Base-by-base conservation (phyloP, 2,329 filamentous ascomycete species). In the Fusarium odoratissimum region DNA sequence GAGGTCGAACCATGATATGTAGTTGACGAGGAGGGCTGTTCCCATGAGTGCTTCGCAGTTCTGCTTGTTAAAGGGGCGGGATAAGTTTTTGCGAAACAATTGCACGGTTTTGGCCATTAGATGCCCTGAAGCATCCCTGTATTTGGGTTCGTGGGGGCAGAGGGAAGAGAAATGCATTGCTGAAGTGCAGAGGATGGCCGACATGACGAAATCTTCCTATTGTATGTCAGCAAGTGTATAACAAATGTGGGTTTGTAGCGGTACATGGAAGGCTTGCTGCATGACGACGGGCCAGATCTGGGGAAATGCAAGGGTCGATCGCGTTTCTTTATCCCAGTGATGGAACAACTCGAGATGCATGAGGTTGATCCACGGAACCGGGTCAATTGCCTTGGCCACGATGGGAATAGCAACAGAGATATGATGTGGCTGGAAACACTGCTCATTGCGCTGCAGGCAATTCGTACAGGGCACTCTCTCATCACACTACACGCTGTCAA, bases 181-280 rank as follows among this genome's bases (percentile, higher is more conserved):
- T 1, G 54, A 31, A 7, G 38, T 28, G 16, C 40, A 48, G 13
- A 57, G 41, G 1, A 57, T 35, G 38, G 54, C 54, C 23, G 40
- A 57, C 54, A 48, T 57, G 54, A 48, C 40, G 7, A 57, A 57
- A 8, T 57, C 54, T 35, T 57, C 54, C 54, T 55, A 10, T 0
- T 17, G 6, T 1, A 42, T 1, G 1, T 54, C 4, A 54, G 35
- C 11, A n/a, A 2, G 8, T 14, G 1, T 4, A 25, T 14, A 7
- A 28, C 17, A 19, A 28, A 13, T 2, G 17, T 8, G 11, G 16
- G 11, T 45, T 25, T 28, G 23, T 9, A 40, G 11, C 11, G 7
- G 23, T 45, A 45, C 42, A 5, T 38, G 19, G 8, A 54, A 54
- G 7, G 49, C 49, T 9, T 54, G 49, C 14, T 40, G 33, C 19